Conservation (phyloP, 176 grass and related monocot species). For the Musa beccarii region DNA sequence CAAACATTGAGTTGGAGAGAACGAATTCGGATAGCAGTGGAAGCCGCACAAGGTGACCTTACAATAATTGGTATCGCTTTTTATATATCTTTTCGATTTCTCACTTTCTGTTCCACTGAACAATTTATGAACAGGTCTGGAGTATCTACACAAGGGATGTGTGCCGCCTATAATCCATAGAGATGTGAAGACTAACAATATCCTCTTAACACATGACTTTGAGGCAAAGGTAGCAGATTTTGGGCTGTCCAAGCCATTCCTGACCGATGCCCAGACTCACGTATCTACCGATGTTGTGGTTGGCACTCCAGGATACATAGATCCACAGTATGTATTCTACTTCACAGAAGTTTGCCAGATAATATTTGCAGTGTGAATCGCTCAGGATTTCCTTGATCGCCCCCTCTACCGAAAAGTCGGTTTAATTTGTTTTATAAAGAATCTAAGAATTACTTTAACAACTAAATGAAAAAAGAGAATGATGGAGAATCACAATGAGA, state of each 20-base stretch:
- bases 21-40: conserved; percentile 9
- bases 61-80: neutral
- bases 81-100: neutral
- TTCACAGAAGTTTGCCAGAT: neutral
- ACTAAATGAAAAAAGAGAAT: too few relatives aligned
- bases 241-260: conserved; percentile 17
- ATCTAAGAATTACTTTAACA: neutral
- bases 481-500: too few relatives aligned
- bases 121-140: neutral
- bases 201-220: neutral
- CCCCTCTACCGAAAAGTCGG: neutral
- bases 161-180: too few relatives aligned
- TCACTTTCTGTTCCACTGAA: neutral
- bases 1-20: conserved; percentile 2
- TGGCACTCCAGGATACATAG: neutral
- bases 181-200: too few relatives aligned
- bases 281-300: neutral
- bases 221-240: conserved; percentile 18
- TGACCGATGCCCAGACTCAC: neutral
- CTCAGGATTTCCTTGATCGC: neutral
- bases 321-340: conserved; percentile 14
- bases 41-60: conserved; percentile 15
- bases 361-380: too few relatives aligned
- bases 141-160: too few relatives aligned
- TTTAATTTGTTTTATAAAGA: too few relatives aligned